Evolutionary conservation across 345 rosid genomes (phyloP).

Genomic region (Eucalyptus guilfoylei): DNA sequence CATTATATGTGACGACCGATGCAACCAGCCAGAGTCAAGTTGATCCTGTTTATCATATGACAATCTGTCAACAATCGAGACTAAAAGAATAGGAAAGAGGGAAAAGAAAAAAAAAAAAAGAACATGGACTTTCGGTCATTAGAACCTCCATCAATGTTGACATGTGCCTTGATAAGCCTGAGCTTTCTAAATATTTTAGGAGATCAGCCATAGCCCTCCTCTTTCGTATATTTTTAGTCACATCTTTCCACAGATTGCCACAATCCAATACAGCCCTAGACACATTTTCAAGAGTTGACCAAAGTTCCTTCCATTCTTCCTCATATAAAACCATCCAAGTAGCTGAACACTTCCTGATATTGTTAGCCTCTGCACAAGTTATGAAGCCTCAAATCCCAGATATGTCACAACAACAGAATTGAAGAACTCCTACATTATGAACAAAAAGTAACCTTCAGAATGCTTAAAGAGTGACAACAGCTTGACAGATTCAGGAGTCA

Average conservation of each 20-base stretch:
- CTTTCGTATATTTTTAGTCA: constrained; percentile 39
- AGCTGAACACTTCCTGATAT: neutral
- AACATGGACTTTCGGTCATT: neutral
- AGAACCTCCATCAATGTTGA: constrained; percentile 50
- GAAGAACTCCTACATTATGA: neutral
- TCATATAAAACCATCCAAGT: constrained; percentile 11
- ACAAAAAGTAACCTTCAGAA: constrained; percentile 25
- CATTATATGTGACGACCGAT: constrained; percentile 55
- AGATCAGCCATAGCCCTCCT: constrained; percentile 62
- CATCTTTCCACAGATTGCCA: constrained; percentile 62
- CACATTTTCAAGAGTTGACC: constrained; percentile 41
- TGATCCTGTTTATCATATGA: constrained; percentile 14
- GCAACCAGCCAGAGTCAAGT: constrained; percentile 40
- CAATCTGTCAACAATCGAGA: neutral
- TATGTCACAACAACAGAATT: neutral
- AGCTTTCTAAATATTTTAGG: constrained; percentile 56
- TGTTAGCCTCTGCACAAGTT: constrained; percentile 17
- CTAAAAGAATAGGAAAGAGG: neutral
- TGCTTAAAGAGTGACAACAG: constrained; percentile 2
- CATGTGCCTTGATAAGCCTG: constrained; percentile 76
- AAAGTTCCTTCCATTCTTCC: constrained; percentile 41
- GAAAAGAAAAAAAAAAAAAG: neutral
- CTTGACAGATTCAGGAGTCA: constrained; percentile 1
- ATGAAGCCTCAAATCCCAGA: neutral
- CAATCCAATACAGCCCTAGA: constrained; percentile 29